A percentile compares a stretch with the other conserved stretches of the same genome.
Evolutionary conservation across 2,329 filamentous ascomycete species (phyloP).

Genomic region (Aureobasidium vineae): DNA sequence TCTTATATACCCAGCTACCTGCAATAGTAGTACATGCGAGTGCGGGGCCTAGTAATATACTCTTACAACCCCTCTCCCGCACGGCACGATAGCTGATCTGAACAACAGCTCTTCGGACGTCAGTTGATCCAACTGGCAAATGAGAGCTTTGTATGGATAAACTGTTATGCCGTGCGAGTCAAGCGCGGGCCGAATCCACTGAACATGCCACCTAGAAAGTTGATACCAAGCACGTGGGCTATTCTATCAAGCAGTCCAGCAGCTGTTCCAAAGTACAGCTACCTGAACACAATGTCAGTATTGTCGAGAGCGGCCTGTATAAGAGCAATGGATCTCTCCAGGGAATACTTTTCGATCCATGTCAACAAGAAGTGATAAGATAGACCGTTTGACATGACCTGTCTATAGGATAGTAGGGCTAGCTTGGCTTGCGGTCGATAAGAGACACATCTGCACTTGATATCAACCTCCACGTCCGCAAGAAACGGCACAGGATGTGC

Average conservation of each 20-base stretch:
- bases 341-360: neutral
- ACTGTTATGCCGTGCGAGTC: constrained; percentile 14
- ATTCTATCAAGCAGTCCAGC: neutral
- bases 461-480: neutral
- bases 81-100: neutral
- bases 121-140: neutral
- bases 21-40: constrained; percentile 10
- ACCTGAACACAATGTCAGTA: neutral
- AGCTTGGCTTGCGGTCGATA: constrained; percentile 1
- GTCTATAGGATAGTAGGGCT: neutral
- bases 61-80: constrained; percentile 20
- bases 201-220: neutral
- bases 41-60: constrained; percentile 10
- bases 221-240: neutral
- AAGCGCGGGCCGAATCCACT: constrained; percentile 10
- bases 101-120: neutral
- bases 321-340: neutral
- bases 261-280: no score
- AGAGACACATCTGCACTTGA: neutral
- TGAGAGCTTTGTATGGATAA: constrained; percentile 13
- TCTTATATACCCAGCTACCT: constrained; percentile 19
- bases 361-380: neutral
- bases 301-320: neutral
- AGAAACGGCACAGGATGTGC: neutral
- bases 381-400: neutral